Base-by-base conservation (phyloP, 2,329 filamentous ascomycete genomes). In the Ciborinia camelliae region DNA sequence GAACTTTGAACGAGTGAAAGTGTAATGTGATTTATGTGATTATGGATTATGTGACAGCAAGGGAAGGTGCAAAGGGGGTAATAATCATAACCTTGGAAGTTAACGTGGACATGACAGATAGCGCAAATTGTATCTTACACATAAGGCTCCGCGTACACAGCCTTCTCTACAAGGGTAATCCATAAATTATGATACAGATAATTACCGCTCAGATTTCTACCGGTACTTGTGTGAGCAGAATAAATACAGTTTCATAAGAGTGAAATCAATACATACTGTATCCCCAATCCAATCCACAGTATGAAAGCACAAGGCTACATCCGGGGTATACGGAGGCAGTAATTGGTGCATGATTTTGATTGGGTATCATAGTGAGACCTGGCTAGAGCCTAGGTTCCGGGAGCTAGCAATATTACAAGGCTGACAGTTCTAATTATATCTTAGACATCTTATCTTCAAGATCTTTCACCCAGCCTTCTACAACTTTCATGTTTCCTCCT, bases 381-480 rank as follows among this genome's bases (percentile, higher is more conserved):
- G 23, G 52, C 52, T 50, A 28, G 3, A 41, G 52, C 15, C 35
- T 28, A 41, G 23, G n/a, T 23, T 18, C 32, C 41, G 28, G 10
- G 55, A 35, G 20, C 30, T 35, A 59, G n/a, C 28, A 37, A 47
- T n/a, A n/a, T 59, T 26, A 59, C 52, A 63, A 65, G 39, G 52
- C 50, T 66, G 41, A 58, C 54, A 58, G 35, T 51, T 55, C 14
- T 45, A 35, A 66, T 67, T 61, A 72, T 51, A 74, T 76, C 70
- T 82, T 83, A 66, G 83, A 83, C 76, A 97, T 82, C 77, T 90
- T 89, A 72, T 81, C 84, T 79, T 98, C 94, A 63, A 99, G 78
- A 64, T 90, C 91, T 76, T 90, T 91, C 5, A 98, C 91, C 92
- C 93, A 97, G 48, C 86, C 86, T 70, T 94, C 90, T 67, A 98